phyloP scores from a whole-genome alignment of 805 yeast species.

The Yarrowia hollandica region DNA sequence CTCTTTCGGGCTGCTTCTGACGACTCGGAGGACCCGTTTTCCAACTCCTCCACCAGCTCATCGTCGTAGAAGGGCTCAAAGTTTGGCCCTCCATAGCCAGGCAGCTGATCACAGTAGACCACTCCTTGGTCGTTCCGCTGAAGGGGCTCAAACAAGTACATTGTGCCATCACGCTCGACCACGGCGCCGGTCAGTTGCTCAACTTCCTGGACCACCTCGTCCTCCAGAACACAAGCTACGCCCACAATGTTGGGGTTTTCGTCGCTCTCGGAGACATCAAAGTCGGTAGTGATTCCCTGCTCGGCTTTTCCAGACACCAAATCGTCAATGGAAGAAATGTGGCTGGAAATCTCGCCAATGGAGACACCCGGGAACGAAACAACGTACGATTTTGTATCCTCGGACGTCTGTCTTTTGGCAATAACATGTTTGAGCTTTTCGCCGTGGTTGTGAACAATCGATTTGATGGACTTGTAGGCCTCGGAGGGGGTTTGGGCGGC shows the following conservation, averaged over 20 bases:
- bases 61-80: not conserved
- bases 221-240: not conserved
- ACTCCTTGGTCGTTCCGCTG: slow-evolving; percentile 36
- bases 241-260: not conserved
- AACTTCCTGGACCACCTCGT: not conserved
- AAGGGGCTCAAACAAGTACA: not conserved
- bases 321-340: not conserved
- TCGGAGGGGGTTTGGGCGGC: not conserved
- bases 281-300: slow-evolving; percentile 1
- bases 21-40: no score
- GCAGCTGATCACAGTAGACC: slow-evolving; percentile 43
- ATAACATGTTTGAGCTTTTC: not conserved
- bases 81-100: not conserved
- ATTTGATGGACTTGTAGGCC: slow-evolving; percentile 11
- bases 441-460: not conserved
- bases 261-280: not conserved
- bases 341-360: not conserved
- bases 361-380: not conserved
- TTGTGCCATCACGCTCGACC: slow-evolving; percentile 75
- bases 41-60: not conserved
- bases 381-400: not conserved
- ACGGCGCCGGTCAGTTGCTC: slow-evolving; percentile 33
- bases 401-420: not conserved
- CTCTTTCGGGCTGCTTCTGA: no score
- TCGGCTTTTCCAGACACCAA: not conserved